Evolutionary conservation across 441 rosid genomes (phyloP), one percentile per base, ranked within the genome.

Genomic region (Populus hybrid): DNA sequence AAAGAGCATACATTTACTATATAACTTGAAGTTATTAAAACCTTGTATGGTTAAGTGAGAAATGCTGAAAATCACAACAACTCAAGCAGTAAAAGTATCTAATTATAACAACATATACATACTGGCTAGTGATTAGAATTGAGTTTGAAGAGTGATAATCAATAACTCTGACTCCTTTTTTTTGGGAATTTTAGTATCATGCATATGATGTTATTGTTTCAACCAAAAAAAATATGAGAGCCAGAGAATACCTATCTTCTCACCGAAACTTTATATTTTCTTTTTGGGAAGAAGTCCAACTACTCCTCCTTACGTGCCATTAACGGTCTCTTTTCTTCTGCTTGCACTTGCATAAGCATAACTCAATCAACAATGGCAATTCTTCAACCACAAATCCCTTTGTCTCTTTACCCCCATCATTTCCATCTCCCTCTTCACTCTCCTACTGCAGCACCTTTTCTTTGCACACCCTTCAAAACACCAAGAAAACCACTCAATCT

Each of bases 401-500:
- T 78, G 4, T 66, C 71, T 26, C 75, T 75, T 71, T 70, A 66
- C 75, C 67, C 82, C 42, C 83, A 70, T 63, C 80, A 30, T 30
- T 30, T 30, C 32, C 32, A 30, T 30, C 32, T 30, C 32, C 32
- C 4, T 30, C 32, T 30, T 30, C 32, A 28, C 69, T 75, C 81
- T 71, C 73, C 79, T 2, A n/a, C 78, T 21, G 64, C 75, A 10
- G 77, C 84, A 40, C 70, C 73, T n/a, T 76, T 74, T 79, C 72
- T 72, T 14, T 30, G 71, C 24, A 7, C 67, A 18, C 79, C 65
- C 19, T 46, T 74, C 69, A 63, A 53, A 53, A 73, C 71, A 50
- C 24, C 66, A 8, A 79, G 85, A 84, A 84, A 79, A 23, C 38
- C 80, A 68, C 84, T 74, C 69, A 77, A 19, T 42, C 82, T 87